Base-by-base conservation (phyloP, 169 alveolate genomes). In the Plasmodium sp. region DNA sequence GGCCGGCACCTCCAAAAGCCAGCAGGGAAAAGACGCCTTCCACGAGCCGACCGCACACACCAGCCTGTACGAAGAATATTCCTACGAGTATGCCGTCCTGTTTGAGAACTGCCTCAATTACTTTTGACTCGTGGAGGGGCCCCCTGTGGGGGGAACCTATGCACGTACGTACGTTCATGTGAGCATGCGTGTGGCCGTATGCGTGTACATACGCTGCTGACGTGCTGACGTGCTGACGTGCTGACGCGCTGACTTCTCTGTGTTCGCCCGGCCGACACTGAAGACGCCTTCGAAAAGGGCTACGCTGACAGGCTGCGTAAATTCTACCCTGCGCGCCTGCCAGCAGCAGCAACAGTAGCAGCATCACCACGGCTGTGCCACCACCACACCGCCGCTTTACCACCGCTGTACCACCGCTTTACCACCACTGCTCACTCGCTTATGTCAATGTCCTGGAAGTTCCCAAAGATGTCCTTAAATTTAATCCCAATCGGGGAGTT, bases 401-500 rank as follows among this genome's bases (percentile, higher is more conserved):
- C 22, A 39, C 56, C 56, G 39, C 56, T n/a, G n/a, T n/a, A 79
- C 33, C 51, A 22, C 18, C 36, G 43, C 58, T 7, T 80, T 2
- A 16, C n/a, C 10, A 27, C 7, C n/a, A 10, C 77, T 9, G 72
- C 22, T 84, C 39, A 84, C 31, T 67, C 45, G 18, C 39, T 84
- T 43, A 81, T 82, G 14, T 84, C 84, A 5, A 86, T 75, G 71
- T 86, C 88, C 45, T 86, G 82, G 34, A 86, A 86, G 1, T 86
- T 86, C 31, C 93, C 93, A 77, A 86, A 86, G 45, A 86, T 86
- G 14, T 71, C 86, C 72, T 86, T 86, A 77, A 86, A 86, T 77
- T 77, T 86, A 34, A 86, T 86, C 16, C 93, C 93, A 54, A 86
- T 86, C 5, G 85, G 93, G 12, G 93, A 86, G 41, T 86, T 77